Base-by-base conservation (phyloP, 495 filamentous ascomycete genomes). In the Annulohypoxylon stygium region DNA sequence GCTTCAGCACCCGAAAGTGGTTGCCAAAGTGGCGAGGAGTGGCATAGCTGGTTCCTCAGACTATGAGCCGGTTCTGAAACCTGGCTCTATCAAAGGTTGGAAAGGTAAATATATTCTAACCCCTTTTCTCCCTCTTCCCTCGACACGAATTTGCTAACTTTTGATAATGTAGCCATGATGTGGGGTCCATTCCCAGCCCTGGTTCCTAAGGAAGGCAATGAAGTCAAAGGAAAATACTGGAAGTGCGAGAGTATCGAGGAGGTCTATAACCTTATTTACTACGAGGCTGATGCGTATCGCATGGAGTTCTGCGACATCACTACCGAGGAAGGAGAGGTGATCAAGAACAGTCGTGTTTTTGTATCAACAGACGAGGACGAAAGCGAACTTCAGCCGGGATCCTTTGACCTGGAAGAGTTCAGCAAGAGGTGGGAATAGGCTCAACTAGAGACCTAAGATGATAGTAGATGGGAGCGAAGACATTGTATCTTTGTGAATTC, bases 281-380 rank as follows among this genome's bases (percentile, higher is more conserved):
- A 77, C 25, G 72, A 75, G 48, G 53, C 61, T 1, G 1, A 26
- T 0, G 72, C 71, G 23, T 75, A 72, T 37, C 55, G 69, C 16
- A 63, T 77, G 65, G 75, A 60, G n/a, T 53, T 47, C 30, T 69
- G 64, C 39, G 16, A 64, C 30, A 67, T 77, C 59, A 43, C 37
- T 7, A 55, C 55, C 3, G 55, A 34, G 0, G 60, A 66, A 4
- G 75, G 65, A n/a, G 62, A 64, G 8, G 61, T 77, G 36, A 54
- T 77, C 23, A 45, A 64, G 47, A 61, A 75, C 41, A 69, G 65
- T 6, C 75, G 75, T 8, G 36, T 65, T 37, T 78, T 77, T 18
- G 73, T 74, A 10, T 69, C 59, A 54, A 54, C 57, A 2, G 23
- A 25, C 8, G 25, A 30, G 30, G 30, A 30, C 1, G 8, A 1